Base-by-base conservation (phyloP, 768 basidiomycete species). In the Macrolepiota fuliginosa region DNA sequence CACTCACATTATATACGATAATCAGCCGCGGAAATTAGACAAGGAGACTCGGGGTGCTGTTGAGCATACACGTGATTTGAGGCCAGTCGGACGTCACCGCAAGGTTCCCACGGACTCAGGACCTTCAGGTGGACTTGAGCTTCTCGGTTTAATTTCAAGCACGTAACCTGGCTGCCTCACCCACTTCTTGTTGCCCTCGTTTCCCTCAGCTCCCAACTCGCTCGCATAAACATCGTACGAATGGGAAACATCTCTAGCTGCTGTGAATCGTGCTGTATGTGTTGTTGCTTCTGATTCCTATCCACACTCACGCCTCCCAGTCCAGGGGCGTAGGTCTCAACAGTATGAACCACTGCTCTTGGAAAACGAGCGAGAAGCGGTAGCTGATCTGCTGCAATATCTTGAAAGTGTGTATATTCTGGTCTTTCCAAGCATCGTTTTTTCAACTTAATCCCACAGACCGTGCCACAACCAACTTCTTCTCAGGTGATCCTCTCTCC, bases 381-480 rank as follows among this genome's bases (percentile, higher is more conserved):
- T 99, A 17, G 96, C 96, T 47, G 97, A 98, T 76, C 80, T 99
- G 54, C 84, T 99, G 12, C 96, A 98, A 73, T 98, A 92, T 71
- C 88, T 99, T 64, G 97, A 99, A 80, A 99, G 96, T 98, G 74
- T 66, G 91, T 76, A 56, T 54, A 45, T 29, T 52, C 36, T 32
- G 22, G 35, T 10, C 45, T 19, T 63, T 12, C 22, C n/a, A 12
- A 12, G 1, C 25, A 17, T 53, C 42, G 49, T 35, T 39, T 32
- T 53, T 50, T 12, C 56, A 49, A 45, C 46, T 37, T 45, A 39
- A 37, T 25, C 42, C 46, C 27, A n/a, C 73, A 96, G 96, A 99
- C 83, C 93, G 97, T 67, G 90, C 92, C 2, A 95, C 94, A 7
- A 98, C 97, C 77, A 98, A 99, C 79, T 99, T 99, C 84, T 99